Evolutionary conservation across 768 basidiomycete genomes (phyloP), one percentile per base, ranked within the genome.

Genomic region (Pleurotus cornucopiae): DNA sequence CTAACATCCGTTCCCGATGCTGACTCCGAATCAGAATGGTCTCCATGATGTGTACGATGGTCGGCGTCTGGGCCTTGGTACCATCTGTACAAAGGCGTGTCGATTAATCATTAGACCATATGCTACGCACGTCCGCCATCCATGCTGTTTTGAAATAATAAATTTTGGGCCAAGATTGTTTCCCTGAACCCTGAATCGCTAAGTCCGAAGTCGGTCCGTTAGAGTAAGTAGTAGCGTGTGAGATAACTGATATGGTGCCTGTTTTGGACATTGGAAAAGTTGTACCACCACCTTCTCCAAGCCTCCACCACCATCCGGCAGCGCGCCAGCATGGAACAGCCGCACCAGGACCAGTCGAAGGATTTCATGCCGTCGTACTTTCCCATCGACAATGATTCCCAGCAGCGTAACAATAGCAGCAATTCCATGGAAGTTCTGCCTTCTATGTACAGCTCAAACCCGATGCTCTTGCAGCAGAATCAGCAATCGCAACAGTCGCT

Each of bases 11-110:
- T 55, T 18, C 14, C 6, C 26, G 23, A 5, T 20, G 38, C 9
- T 48, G 18, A 49, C 13, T 12, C 16, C 11, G 13, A 13, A 56
- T 14, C 46, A 64, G 63, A 25, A 37, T 66, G 60, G 60, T 68
- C 2, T 52, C 63, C 25, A 67, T 63, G 61, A 62, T 67, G 62
- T 57, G 58, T 20, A 57, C 54, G 12, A 63, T 68, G 65, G 41
- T 68, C 25, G 34, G 60, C 45, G 58, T 64, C 6, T 66, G 64
- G 65, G 54, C 61, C 7, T 60, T 66, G 26, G 62, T 68, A 2
- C 67, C 67, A n/a, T 58, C 30, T 26, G 46, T 45, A 30, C 56
- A 46, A 5, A 43, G 63, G 37, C 61, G 59, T 25, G 47, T 60
- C 16, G 59, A 63, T 49, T 65, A 49, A n/a, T 34, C 18, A 14